phyloP scores from a whole-genome alignment of 768 basidiomycete genomes.

The Amylocystis lapponica region DNA sequence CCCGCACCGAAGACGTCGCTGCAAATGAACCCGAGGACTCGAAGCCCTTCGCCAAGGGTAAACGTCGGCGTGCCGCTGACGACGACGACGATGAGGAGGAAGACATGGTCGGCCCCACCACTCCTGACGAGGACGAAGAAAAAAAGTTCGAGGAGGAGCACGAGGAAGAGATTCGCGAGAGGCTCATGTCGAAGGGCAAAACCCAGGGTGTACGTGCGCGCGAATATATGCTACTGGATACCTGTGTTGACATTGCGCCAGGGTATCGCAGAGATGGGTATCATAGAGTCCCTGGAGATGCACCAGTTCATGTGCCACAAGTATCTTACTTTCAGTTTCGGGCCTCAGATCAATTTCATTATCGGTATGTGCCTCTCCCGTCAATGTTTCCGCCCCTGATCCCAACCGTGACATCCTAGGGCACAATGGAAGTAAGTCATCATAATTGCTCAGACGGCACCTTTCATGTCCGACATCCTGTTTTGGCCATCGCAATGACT shows the following conservation, averaged over 20 bases:
- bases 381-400: not conserved
- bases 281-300: slow-evolving; percentile 83
- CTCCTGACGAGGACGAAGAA: slow-evolving; percentile 49
- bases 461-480: not conserved
- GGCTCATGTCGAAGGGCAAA: slow-evolving; percentile 39
- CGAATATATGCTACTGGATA: not conserved
- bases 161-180: slow-evolving; percentile 48
- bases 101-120: slow-evolving; percentile 18
- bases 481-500: not conserved
- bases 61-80: slow-evolving; percentile 19
- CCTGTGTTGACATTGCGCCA: slow-evolving; percentile 21
- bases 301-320: slow-evolving; percentile 96
- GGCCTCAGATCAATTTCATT: slow-evolving; percentile 95
- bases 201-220: slow-evolving; percentile 41
- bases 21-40: slow-evolving; percentile 18
- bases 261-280: slow-evolving; percentile 81
- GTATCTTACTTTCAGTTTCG: slow-evolving; percentile 76
- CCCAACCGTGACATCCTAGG: slow-evolving; percentile 40
- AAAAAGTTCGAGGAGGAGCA: slow-evolving; percentile 60
- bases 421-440: slow-evolving; percentile 85
- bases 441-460: not conserved
- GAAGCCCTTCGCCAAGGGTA: slow-evolving; percentile 18
- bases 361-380: slow-evolving; percentile 73
- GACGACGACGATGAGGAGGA: slow-evolving; percentile 31
- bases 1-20: slow-evolving; percentile 36